Percentiles rank a stretch among this genome's conserved stretches.
Evolutionary conservation across 2,329 filamentous ascomycete species (phyloP).

Genomic region (Rhynchosporium graminicola): DNA sequence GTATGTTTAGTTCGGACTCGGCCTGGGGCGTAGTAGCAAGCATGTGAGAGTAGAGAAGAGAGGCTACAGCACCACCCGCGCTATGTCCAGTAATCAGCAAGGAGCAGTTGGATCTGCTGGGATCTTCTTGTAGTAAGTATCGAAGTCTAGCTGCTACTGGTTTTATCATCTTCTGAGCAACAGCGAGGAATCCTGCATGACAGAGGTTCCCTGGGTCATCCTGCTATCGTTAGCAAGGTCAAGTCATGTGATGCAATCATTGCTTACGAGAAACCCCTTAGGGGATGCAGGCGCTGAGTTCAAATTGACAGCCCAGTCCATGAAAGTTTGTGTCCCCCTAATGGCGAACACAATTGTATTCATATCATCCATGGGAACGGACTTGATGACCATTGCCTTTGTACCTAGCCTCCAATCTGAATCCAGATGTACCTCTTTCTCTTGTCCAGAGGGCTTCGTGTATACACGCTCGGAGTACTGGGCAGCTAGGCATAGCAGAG

Average conservation of each 20-base stretch:
- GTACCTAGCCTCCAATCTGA: conserved; percentile 74
- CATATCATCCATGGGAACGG: conserved; percentile 73
- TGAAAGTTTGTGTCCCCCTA: conserved; percentile 75
- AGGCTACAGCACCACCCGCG: conserved; percentile 81
- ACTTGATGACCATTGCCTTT: conserved; percentile 84
- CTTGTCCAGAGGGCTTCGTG: conserved; percentile 59
- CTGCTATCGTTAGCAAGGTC: conserved; percentile 33
- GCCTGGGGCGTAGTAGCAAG: conserved; percentile 56
- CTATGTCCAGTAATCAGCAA: conserved; percentile 85
- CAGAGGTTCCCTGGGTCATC: conserved; percentile 78
- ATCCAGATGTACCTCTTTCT: conserved; percentile 68
- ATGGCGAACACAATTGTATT: conserved; percentile 83
- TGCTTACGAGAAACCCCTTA: conserved; percentile 60
- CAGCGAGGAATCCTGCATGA: conserved; percentile 77
- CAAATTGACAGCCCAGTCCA: conserved; percentile 86
- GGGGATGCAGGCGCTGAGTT: conserved; percentile 68
- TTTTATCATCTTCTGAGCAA: conserved; percentile 72
- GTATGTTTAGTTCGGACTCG: conserved; percentile 66
- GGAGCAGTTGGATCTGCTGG: conserved; percentile 63
- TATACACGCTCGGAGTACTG: conserved; percentile 78
- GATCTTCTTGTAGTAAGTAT: conserved; percentile 71
- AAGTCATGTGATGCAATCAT: conserved; percentile 6
- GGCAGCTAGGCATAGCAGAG: conserved; percentile 75
- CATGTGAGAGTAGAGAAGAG: conserved; percentile 81
- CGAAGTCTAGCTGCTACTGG: conserved; percentile 72